Base-by-base conservation (phyloP, 1,139 yeast species). In the Scheffersomyces illinoinensis region DNA sequence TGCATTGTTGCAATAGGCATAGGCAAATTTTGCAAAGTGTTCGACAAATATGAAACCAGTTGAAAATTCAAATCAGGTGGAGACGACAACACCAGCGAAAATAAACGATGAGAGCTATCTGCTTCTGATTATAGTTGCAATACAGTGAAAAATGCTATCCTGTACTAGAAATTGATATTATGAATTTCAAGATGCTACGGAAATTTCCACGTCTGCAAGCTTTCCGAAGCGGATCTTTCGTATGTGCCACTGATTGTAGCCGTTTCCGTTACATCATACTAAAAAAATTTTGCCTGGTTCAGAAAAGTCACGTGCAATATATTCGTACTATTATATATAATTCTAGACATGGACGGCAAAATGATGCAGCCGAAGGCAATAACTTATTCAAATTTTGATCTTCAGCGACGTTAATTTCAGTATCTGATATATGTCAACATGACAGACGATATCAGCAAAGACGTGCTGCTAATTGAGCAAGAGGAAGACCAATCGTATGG, bases 401-500 rank as follows among this genome's bases (percentile, higher is more conserved):
- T 33, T 33, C 14, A 33, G 17, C 14, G 43, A 4, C 43, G 10
- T 21, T 21, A 12, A 33, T 12, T 33, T 12, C 43, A 10, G 17
- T 12, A 10, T 8, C 17, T 14, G 4, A 33, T 10, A 33, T 4
- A 14, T 33, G 3, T 33, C 43, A 33, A 33, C 43, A 33, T 33
- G 43, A 8, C 43, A 8, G 43, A 12, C 17, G 12, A 33, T 33
- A 3, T 33, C 43, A 33, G 43, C 43, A 33, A 33, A 33, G 43
- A 33, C 43, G 43, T 33, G 43, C 43, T 33, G 43, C 10, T 33
- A 14, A 4, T 12, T 12, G 51, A 19, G n/a, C 51, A 48, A 39
- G 62, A 56, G 47, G 66, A 59, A 20, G 66, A 66, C 21, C 64
- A 55, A 10, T 21, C 65, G 2, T 61, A 54, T 53, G 57, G 66